Evolutionary conservation across 805 yeast genomes (phyloP), one percentile per base, ranked within the genome.

Genomic region (Vanderwaltozyma polyspora): DNA sequence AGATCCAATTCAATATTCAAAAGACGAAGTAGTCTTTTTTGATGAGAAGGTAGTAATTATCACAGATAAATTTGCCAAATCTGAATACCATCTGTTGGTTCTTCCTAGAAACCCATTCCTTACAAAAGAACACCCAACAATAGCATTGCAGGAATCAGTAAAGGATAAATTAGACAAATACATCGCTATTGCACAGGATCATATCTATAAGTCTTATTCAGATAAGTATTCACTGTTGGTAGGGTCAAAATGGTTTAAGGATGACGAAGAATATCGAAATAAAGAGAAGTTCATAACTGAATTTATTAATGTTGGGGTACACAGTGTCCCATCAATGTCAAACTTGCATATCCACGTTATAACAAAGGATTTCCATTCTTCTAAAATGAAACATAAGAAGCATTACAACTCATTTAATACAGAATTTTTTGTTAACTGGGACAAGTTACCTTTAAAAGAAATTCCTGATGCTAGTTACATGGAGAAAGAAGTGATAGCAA

Each of bases 381-480:
- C 57, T 0, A 47, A 62, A 18, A 36, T 82, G 59, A 82, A 80
- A 51, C 62, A 74, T 44, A 71, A 67, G 39, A 67, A 64, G 36
- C 94, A 83, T 53, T 82, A 73, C 53, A 76, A 76, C 48, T 76
- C 86, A 3, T 83, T 83, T 57, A 75, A 64, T 15, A 72, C 86
- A 0, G 45, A 46, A 0, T 83, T 83, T 49, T 81, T 82, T 37
- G 72, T 80, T 1, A 58, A 60, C 0, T 72, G 77, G 51, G 66
- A 63, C 2, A 62, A 60, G 13, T 52, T 79, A 14, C 72, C 76
- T 35, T 53, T 64, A 47, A 54, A 23, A 27, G 32, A 29, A 3
- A 30, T 26, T 13, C 51, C 48, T 6, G 54, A 38, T 54, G 67
- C 35, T 44, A 56, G 50, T 51, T 61, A 52, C 53, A 66, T 65